Percentiles rank a stretch among this genome's conserved stretches.
Evolutionary conservation across 805 yeast genomes (phyloP).

Genomic region (Scheffersomyces spartinae): DNA sequence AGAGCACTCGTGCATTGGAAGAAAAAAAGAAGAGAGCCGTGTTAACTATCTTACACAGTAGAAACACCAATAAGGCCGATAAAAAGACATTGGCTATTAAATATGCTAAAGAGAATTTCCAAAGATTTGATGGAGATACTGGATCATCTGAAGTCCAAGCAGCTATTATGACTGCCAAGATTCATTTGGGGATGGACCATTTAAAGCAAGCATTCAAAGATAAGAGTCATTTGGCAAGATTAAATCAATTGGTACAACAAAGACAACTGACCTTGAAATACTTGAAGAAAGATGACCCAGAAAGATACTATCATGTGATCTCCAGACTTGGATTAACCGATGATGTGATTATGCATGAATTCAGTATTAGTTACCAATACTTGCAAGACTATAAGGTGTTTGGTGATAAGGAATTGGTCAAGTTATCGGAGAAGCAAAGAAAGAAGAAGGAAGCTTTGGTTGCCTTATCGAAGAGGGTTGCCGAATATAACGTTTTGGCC

Average conservation of each 20-base stretch:
- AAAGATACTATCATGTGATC: slow-evolving; percentile 75
- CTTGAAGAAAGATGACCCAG: slow-evolving; percentile 68
- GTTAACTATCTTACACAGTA: slow-evolving; percentile 59
- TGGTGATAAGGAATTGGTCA: slow-evolving; percentile 62
- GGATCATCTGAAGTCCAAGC: slow-evolving; percentile 96
- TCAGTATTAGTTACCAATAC: slow-evolving; percentile 67
- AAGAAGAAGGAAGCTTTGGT: slow-evolving; percentile 15
- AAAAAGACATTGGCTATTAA: slow-evolving; percentile 43
- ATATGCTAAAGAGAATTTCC: slow-evolving; percentile 70
- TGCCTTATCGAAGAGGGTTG: slow-evolving; percentile 29
- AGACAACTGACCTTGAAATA: slow-evolving; percentile 79
- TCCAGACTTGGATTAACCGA: slow-evolving; percentile 84
- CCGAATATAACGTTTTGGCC: slow-evolving; percentile 26
- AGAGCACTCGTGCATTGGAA: slow-evolving; percentile 20
- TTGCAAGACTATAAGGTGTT: slow-evolving; percentile 69
- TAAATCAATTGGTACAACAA: slow-evolving; percentile 78
- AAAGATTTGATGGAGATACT: slow-evolving; percentile 78
- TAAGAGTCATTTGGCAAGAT: slow-evolving; percentile 62
- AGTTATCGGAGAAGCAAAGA: slow-evolving; percentile 25
- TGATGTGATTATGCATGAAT: slow-evolving; percentile 65
- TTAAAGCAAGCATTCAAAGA: slow-evolving; percentile 51
- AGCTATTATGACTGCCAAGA: slow-evolving; percentile 73
- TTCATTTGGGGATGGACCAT: slow-evolving; percentile 69
- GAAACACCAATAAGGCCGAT: slow-evolving; percentile 55
- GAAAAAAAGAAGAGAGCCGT: slow-evolving; percentile 57